Base-by-base conservation (phyloP, 176 grass and related monocot species). In the Aechmea fasciata region DNA sequence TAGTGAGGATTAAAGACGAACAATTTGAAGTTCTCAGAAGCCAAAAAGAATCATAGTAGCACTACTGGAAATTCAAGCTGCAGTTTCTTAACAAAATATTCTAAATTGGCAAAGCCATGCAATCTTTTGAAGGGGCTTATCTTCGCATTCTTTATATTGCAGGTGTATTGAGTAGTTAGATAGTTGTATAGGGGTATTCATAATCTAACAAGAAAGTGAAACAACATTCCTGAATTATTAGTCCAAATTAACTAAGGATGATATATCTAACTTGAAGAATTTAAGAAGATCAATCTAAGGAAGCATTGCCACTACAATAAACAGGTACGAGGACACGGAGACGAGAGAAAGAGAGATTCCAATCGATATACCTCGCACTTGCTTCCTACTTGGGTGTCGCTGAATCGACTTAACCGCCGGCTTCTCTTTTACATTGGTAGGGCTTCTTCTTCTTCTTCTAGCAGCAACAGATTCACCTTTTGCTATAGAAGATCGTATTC, bases 401-500 rank as follows among this genome's bases (percentile, higher is more conserved):
- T 22, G 49, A 52, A 47, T 72, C 13, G 48, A 50, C 33, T 70
- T n/a, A 63, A 17, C 47, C 12, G 72, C 64, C 23, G 49, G 53
- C 50, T 72, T 83, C 73, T 69, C 78, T 57, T 52, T 72, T 71
- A 17, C 47, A 23, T 6, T 67, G 47, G 10, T 77, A 13, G 18
- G 23, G 14, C 13, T 77, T 50, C 18, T 69, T 51, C 13, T 77
- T 50, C 18, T 69, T 51, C 80, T 83, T 71, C 53, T 78, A 2
- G 85, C 57, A 49, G 48, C 9, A 66, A 18, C 78, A 69, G 68
- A 51, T 47, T 78, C 74, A 57, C 48, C 64, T 54, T 69, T 68
- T 50, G 90, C 79, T 23, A 83, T 83, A 47, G 83, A 80, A 57
- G 61, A 57, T 68, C 89, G 86, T 48, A 80, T 86, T 51, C 47